Conservation (phyloP, 352 stramenopile species). For the Globisporangium barbulae region DNA sequence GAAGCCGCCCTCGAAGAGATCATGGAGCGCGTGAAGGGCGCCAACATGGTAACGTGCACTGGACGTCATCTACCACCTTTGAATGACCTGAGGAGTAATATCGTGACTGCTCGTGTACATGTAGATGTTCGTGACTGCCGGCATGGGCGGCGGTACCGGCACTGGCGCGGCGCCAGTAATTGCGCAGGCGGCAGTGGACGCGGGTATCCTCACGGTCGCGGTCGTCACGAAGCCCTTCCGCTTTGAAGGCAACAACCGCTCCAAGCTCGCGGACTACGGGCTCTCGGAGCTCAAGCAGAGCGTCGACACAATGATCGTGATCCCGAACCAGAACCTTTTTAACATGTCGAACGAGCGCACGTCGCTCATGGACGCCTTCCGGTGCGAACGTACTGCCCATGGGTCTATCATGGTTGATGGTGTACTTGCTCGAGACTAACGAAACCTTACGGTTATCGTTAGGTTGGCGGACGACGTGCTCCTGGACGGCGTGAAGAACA, state of each 20-base stretch:
- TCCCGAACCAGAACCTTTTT: slow-evolving; percentile 89
- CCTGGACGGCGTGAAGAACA: slow-evolving; percentile 85
- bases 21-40: slow-evolving; percentile 76
- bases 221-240: slow-evolving; percentile 89
- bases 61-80: slow-evolving; percentile 1
- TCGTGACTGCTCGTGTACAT: not conserved
- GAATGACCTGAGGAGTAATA: not conserved
- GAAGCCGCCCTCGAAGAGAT: slow-evolving; percentile 82
- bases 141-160: slow-evolving; percentile 81
- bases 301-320: slow-evolving; percentile 87
- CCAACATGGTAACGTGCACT: slow-evolving; percentile 66
- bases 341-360: slow-evolving; percentile 87
- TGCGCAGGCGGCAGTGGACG: slow-evolving; percentile 75
- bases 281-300: slow-evolving; percentile 78
- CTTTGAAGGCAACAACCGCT: slow-evolving; percentile 81
- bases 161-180: slow-evolving; percentile 84
- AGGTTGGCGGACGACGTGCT: slow-evolving; percentile 85
- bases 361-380: slow-evolving; percentile 85
- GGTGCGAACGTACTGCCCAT: slow-evolving; percentile 23
- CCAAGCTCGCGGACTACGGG: slow-evolving; percentile 75
- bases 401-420: too few species aligned
- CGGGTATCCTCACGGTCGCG: slow-evolving; percentile 80
- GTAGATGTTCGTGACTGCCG: slow-evolving; percentile 87
- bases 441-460: not conserved
- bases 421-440: not conserved